Conservation (phyloP, 2,329 filamentous ascomycete species). For the Ophiostoma ulmi region DNA sequence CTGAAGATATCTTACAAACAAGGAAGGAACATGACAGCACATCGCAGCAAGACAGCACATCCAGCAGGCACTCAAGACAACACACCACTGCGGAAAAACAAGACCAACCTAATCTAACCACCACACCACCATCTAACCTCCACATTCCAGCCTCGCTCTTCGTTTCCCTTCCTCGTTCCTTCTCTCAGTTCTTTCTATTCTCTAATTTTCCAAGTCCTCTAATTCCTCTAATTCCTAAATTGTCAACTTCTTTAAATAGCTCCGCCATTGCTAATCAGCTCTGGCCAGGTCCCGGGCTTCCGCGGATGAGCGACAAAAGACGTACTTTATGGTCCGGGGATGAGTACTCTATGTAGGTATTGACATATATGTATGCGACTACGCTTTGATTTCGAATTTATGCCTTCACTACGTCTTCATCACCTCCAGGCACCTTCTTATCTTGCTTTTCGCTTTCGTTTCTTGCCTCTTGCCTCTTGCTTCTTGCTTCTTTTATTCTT, state of each 20-base stretch:
- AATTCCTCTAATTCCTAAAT: too few relatives aligned
- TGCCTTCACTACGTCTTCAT: not conserved
- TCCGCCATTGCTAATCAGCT: not conserved
- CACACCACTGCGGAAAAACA: not conserved
- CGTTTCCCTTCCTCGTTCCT: not conserved
- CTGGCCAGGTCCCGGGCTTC: not conserved
- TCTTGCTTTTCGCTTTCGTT: not conserved
- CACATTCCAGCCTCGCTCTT: slow-evolving; percentile 3
- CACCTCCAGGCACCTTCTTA: not conserved
- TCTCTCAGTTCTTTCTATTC: not conserved
- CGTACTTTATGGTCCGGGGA: not conserved
- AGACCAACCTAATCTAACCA: too few relatives aligned
- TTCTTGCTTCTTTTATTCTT: not conserved
- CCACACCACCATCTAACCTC: not conserved
- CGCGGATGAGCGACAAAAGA: not conserved
- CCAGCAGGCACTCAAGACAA: not conserved
- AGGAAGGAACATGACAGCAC: not conserved
- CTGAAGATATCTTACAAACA: too few relatives aligned
- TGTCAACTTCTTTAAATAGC: not conserved
- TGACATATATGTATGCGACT: too few relatives aligned
- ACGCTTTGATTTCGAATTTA: too few relatives aligned
- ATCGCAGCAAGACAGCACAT: not conserved
- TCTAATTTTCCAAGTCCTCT: not conserved
- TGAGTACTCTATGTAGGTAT: too few relatives aligned
- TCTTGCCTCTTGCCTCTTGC: not conserved